Percentiles rank a stretch among this genome's conserved stretches.
Evolutionary conservation across 1,139 yeast species (phyloP).

Genomic region (Diutina rugosa): DNA sequence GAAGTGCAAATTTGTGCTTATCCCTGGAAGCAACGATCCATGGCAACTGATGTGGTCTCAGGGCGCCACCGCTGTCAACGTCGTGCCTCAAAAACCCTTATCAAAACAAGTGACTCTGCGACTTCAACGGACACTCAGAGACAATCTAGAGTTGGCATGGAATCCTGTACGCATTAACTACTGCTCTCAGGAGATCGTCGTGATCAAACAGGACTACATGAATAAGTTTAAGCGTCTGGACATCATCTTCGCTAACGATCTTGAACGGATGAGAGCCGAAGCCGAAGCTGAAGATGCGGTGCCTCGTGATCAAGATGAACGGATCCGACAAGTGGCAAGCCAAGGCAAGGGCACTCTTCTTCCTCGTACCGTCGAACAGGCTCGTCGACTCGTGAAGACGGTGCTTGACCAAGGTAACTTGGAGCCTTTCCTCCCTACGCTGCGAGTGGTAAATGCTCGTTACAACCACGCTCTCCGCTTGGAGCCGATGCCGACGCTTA

Average conservation of each 20-base stretch:
- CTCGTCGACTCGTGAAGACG: slow-evolving; percentile 67
- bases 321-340: slow-evolving; percentile 7
- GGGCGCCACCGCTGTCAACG: slow-evolving; percentile 44
- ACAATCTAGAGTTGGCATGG: slow-evolving; percentile 40
- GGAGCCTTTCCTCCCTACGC: slow-evolving; percentile 57
- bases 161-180: slow-evolving; percentile 75
- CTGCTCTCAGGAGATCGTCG: slow-evolving; percentile 69
- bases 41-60: slow-evolving; percentile 70
- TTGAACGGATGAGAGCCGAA: slow-evolving; percentile 10
- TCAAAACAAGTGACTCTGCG: slow-evolving; percentile 63
- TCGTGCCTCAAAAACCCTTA: slow-evolving; percentile 60
- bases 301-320: slow-evolving; percentile 7
- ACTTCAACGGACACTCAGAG: slow-evolving; percentile 48
- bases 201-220: slow-evolving; percentile 63
- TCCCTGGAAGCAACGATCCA: slow-evolving; percentile 90
- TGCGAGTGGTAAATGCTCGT: slow-evolving; percentile 57
- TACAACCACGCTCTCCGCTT: slow-evolving; percentile 57
- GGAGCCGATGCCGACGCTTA: slow-evolving; percentile 66
- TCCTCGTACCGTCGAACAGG: slow-evolving; percentile 38
- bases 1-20: slow-evolving; percentile 40
- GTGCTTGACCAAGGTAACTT: slow-evolving; percentile 77
- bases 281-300: slow-evolving; percentile 9
- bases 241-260: slow-evolving; percentile 36
- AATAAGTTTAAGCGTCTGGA: slow-evolving; percentile 61
- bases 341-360: slow-evolving; percentile 12